Evolutionary conservation across 1,284 basidiomycete genomes (phyloP).

Genomic region (Blastosporella zonata): DNA sequence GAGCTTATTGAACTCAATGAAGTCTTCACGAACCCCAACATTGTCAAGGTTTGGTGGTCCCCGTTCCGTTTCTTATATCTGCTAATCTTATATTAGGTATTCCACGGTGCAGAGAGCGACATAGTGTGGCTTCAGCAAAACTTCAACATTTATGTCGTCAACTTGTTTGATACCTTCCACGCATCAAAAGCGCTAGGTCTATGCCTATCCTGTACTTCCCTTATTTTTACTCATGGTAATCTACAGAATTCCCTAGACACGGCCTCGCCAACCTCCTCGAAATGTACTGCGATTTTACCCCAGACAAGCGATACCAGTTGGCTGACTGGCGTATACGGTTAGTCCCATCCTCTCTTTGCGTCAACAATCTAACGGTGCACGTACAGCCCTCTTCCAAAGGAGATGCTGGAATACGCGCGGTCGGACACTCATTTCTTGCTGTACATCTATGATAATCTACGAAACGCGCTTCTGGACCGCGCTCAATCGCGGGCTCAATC

Average conservation of each 20-base stretch:
- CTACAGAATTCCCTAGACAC: conserved; percentile 74
- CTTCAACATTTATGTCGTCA: conserved; percentile 91
- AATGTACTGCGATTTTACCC: conserved; percentile 87
- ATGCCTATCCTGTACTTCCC: conserved; percentile 18
- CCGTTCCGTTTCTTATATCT: not conserved
- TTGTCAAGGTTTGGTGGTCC: conserved; percentile 71
- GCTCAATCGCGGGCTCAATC: conserved; percentile 45
- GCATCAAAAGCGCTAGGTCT: conserved; percentile 83
- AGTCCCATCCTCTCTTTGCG: conserved; percentile 17
- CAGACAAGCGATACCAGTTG: conserved; percentile 94
- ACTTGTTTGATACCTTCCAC: conserved; percentile 95
- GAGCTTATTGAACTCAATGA: conserved; percentile 72
- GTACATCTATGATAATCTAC: conserved; percentile 91
- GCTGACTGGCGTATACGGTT: conserved; percentile 96
- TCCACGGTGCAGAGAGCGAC: conserved; percentile 95
- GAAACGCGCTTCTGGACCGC: conserved; percentile 78
- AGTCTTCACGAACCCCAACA: conserved; percentile 79
- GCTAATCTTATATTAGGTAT: conserved; percentile 51
- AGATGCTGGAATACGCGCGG: conserved; percentile 91
- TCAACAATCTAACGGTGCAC: conserved; percentile 5
- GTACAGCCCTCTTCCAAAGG: conserved; percentile 74
- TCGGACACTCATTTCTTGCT: conserved; percentile 96
- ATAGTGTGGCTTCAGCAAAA: conserved; percentile 96
- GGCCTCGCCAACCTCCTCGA: conserved; percentile 84
- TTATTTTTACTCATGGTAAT: conserved; percentile 9